Evolutionary conservation across 768 basidiomycete species (phyloP), one percentile per base, ranked within the genome.

Genomic region (Sporobolomyces phaffii): DNA sequence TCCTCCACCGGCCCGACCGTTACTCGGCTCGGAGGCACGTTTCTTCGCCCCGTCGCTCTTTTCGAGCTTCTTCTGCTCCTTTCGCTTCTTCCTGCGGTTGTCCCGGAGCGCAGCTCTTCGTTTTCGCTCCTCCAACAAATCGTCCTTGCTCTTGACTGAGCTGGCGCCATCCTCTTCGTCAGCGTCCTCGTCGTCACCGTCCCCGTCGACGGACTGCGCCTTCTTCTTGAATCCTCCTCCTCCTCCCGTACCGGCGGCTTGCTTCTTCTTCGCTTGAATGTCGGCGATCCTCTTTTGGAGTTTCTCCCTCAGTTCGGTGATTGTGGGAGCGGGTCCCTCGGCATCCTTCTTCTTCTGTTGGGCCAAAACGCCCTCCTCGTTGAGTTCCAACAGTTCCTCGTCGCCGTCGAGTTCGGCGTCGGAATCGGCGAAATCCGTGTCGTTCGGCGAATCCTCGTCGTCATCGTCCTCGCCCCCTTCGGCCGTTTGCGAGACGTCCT

Each of bases 31-130:
- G 14, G 47, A 69, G 43, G 60, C 74, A 15, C 57, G 54, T 44
- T 73, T 72, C 65, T 65, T 68, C 57, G 74, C 76, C 36, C 78
- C 78, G 64, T 77, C 61, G 26, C 65, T 59, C 51, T 81, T 82
- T 75, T 83, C 84, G 26, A 79, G 80, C 20, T 80, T 81, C 72
- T 81, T 88, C 78, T 89, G 88, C 78, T 92, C 91, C 75, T 83
- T 87, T 11, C 89, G 89, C 80, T 89, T 88, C 74, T 87, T 89
- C 75, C 92, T 79, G 72, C 94, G 80, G 63, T 85, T 83, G 78
- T 97, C 93, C 26, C 92, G 82, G 82, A 96, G 81, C 38, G 86
- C 84, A 0, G 87, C 92, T 7, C 91, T 81, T 74, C 89, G 86
- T 72, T 78, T 78, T 67, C 91, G 81, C 77, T 91, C 88, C 74